Conservation (phyloP, 495 filamentous ascomycete genomes). For the Neurospora intermedia region DNA sequence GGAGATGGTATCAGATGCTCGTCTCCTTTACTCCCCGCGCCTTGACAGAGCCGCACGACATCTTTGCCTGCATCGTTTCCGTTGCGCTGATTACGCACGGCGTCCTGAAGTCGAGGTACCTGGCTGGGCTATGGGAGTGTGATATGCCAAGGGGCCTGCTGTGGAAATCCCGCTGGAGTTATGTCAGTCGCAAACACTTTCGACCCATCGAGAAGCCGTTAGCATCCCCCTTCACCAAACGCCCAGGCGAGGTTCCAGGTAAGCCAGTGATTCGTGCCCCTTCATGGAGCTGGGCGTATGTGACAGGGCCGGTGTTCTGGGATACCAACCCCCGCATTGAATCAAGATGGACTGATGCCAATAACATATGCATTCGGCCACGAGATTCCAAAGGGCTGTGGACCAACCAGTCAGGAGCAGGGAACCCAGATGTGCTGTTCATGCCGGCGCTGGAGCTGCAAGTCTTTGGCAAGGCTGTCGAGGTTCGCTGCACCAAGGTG, state of each 20-base stretch:
- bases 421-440: neutral
- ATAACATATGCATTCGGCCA: neutral
- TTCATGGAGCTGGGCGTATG: neutral
- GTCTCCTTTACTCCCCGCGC: neutral
- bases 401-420: neutral
- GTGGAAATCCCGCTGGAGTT: neutral
- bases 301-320: neutral
- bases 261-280: neutral
- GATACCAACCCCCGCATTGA: neutral
- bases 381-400: neutral
- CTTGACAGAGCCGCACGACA: slow-evolving; percentile 1
- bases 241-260: neutral
- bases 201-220: neutral
- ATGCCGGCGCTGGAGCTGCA: neutral
- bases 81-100: neutral
- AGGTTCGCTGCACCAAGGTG: neutral
- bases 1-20: slow-evolving; percentile 1
- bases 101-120: neutral
- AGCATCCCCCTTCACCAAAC: neutral
- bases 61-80: neutral
- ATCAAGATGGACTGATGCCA: neutral
- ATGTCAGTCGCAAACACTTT: neutral
- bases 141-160: neutral
- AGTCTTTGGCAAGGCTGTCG: neutral
- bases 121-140: neutral